A percentile compares a stretch with the other conserved stretches of the same genome.
Evolutionary conservation across 768 basidiomycete genomes (phyloP).

Genomic region (Tricholoma bakamatsutake): DNA sequence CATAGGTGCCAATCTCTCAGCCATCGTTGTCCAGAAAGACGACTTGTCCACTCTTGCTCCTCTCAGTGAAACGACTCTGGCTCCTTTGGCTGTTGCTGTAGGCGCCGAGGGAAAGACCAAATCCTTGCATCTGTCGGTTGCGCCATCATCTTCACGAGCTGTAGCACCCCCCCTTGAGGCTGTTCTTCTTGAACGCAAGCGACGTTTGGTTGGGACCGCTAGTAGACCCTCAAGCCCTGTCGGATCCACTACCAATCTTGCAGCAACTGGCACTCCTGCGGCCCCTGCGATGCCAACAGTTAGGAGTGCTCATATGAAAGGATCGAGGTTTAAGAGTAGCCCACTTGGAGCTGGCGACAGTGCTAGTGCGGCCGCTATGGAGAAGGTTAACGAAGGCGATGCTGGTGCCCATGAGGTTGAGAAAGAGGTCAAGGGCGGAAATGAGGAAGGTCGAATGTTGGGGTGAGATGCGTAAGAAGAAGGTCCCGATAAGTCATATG

Average conservation of each 20-base stretch:
- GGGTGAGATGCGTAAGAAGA: constrained; percentile 14
- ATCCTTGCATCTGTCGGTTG: not conserved
- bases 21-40: not conserved
- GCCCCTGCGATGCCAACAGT: not conserved
- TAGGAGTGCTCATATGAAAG: constrained; percentile 30
- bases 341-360: constrained; percentile 45
- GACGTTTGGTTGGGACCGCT: constrained; percentile 32
- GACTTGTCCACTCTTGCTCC: not conserved
- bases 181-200: constrained; percentile 59
- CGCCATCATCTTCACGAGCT: constrained; percentile 25
- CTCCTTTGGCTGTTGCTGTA: not conserved
- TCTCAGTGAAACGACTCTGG: not conserved
- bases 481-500: constrained; percentile 22
- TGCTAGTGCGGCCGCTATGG: constrained; percentile 38
- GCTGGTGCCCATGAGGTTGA: constrained; percentile 12
- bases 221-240: constrained; percentile 6
- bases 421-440: constrained; percentile 8
- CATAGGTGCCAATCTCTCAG: not conserved
- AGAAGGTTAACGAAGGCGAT: constrained; percentile 34
- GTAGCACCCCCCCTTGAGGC: constrained; percentile 60
- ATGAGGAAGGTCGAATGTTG: constrained; percentile 26
- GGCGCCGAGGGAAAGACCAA: not conserved
- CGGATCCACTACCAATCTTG: constrained; percentile 2
- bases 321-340: constrained; percentile 69
- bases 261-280: not conserved